phyloP scores from a whole-genome alignment of 2,329 filamentous ascomycete species.

The Neofusicoccum parvum region DNA sequence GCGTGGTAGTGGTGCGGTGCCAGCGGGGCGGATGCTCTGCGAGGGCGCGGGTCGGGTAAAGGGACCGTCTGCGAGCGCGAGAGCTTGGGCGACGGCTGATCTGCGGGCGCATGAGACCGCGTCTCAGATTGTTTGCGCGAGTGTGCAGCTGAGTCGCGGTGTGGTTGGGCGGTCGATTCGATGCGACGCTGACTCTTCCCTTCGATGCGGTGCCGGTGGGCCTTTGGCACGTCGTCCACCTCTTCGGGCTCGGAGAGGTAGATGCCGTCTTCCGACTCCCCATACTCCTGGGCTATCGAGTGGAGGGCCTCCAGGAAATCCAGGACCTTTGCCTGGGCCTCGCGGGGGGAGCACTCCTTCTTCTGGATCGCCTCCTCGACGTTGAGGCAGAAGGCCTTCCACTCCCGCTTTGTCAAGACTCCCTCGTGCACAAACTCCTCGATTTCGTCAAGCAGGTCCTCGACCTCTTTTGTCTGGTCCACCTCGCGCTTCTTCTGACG shows the following conservation, averaged over 20 bases:
- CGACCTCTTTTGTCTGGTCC: slow-evolving; percentile 10
- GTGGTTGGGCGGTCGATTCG: background rate
- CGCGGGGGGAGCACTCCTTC: slow-evolving; percentile 8
- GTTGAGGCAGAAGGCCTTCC: slow-evolving; percentile 10
- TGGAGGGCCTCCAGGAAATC: slow-evolving; percentile 19
- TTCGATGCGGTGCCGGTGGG: slow-evolving; percentile 5
- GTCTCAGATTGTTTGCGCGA: slow-evolving; percentile 1
- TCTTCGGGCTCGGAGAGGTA: slow-evolving; percentile 15
- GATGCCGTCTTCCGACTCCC: background rate
- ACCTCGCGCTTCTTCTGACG: slow-evolving; percentile 13
- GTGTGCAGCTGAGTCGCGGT: slow-evolving; percentile 1
- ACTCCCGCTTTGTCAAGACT: slow-evolving; percentile 19
- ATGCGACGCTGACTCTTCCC: background rate
- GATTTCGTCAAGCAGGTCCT: slow-evolving; percentile 17
- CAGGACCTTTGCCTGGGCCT: slow-evolving; percentile 18
- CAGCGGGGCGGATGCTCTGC: slow-evolving; percentile 1
- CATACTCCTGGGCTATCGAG: slow-evolving; percentile 5
- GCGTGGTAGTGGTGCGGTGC: slow-evolving; percentile 6
- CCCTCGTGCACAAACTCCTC: slow-evolving; percentile 13
- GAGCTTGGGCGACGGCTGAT: background rate
- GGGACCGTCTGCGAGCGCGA: slow-evolving; percentile 1
- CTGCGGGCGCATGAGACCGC: background rate
- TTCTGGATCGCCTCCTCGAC: slow-evolving; percentile 12
- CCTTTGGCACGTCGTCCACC: background rate
- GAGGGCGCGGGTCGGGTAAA: background rate